Percentiles rank a stretch among this genome's conserved stretches.
Evolutionary conservation across 345 rosid species (phyloP).

Genomic region (Aurinia saxatilis): DNA sequence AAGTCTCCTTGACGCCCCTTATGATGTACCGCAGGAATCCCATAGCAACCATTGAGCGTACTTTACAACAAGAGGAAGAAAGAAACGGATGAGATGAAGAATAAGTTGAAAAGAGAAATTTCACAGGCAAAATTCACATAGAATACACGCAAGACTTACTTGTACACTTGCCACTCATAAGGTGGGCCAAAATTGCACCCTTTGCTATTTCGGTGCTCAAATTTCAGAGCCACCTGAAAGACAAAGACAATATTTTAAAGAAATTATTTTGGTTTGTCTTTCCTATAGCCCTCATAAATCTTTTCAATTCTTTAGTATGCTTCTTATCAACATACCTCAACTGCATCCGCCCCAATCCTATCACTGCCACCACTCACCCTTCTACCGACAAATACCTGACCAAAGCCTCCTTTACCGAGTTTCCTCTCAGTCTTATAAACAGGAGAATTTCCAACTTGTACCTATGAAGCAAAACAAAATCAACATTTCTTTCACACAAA

Average conservation of each 20-base stretch:
- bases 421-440: constrained; percentile 56
- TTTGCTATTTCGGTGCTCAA: constrained; percentile 90
- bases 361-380: constrained; percentile 39
- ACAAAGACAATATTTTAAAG: background rate
- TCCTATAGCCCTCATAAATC: background rate
- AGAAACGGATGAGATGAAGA: constrained; percentile 4
- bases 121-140: background rate
- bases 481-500: background rate
- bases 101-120: background rate
- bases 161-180: constrained; percentile 96
- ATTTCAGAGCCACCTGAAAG: constrained; percentile 81
- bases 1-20: constrained; percentile 96
- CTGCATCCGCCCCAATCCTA: constrained; percentile 50
- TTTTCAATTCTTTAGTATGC: background rate
- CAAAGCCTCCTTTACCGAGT: constrained; percentile 87
- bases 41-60: constrained; percentile 66
- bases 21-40: constrained; percentile 78
- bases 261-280: background rate
- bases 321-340: constrained; percentile 42
- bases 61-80: constrained; percentile 24
- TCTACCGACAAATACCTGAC: constrained; percentile 83
- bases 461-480: constrained; percentile 30
- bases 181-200: constrained; percentile 99
- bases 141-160: constrained; percentile 35
- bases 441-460: constrained; percentile 66